Evolutionary conservation across 176 grass and related monocot species (phyloP).

Genomic region (Triticum urartu): DNA sequence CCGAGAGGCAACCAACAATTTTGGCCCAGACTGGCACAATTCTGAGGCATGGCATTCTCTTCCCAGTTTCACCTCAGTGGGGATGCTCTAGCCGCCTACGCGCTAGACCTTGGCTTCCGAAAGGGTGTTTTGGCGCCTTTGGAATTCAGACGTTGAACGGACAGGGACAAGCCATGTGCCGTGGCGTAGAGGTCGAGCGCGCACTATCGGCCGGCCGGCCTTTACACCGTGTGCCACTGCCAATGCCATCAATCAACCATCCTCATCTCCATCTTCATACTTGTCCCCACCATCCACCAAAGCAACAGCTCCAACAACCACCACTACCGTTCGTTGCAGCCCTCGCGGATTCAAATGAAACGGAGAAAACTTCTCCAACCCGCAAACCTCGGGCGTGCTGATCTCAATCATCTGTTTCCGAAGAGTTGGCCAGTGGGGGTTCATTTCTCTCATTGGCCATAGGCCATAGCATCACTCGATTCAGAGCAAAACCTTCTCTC

Average conservation of each 20-base stretch:
- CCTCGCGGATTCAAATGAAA: conserved; percentile 1
- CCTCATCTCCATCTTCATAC: background rate
- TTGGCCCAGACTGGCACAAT: too few species aligned
- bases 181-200: conserved; percentile 18
- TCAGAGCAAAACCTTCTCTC: background rate
- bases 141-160: background rate
- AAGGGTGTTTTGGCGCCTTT: background rate
- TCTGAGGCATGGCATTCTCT: too few species aligned
- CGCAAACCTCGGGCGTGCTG: background rate
- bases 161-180: conserved; percentile 52
- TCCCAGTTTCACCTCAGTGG: too few species aligned
- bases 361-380: background rate
- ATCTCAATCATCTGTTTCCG: background rate
- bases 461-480: background rate
- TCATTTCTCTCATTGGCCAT: background rate
- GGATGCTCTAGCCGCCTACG: too few species aligned
- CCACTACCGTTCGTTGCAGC: background rate
- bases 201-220: background rate
- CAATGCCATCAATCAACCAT: background rate
- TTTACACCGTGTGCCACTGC: conserved; percentile 28
- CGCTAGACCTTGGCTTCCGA: background rate
- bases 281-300: background rate
- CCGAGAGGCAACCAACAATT: too few species aligned
- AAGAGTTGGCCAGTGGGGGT: background rate
- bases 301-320: background rate